Conservation (phyloP, 768 basidiomycete species). For the Mycena galericulata region DNA sequence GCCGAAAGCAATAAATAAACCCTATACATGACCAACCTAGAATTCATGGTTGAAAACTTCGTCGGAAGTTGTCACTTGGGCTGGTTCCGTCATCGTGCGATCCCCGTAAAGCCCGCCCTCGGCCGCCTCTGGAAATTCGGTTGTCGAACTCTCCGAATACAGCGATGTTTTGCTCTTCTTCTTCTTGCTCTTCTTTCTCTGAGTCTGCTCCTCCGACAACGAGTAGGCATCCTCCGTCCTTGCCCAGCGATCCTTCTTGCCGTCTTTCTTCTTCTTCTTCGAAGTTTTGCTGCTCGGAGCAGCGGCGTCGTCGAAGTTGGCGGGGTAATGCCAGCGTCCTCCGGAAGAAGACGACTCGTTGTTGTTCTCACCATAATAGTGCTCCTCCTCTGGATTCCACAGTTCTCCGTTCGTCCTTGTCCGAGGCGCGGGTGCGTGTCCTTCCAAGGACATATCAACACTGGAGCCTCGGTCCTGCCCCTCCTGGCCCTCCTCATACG, state of each 20-base stretch:
- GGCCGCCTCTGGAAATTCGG: slow-evolving; percentile 78
- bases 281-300: slow-evolving; percentile 52
- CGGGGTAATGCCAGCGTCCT: slow-evolving; percentile 87
- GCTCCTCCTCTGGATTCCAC: slow-evolving; percentile 83
- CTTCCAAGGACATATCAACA: slow-evolving; percentile 51
- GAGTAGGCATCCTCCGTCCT: slow-evolving; percentile 88
- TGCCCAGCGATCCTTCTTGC: slow-evolving; percentile 91
- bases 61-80: slow-evolving; percentile 45
- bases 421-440: slow-evolving; percentile 44
- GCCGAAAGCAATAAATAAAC: too few species aligned
- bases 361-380: slow-evolving; percentile 69
- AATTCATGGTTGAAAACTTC: slow-evolving; percentile 78
- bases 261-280: slow-evolving; percentile 74
- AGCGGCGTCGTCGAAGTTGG: slow-evolving; percentile 80
- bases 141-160: slow-evolving; percentile 51
- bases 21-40: slow-evolving; percentile 40
- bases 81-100: slow-evolving; percentile 35
- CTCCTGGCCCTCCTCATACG: slow-evolving; percentile 85
- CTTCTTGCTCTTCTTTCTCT: slow-evolving; percentile 71
- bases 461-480: slow-evolving; percentile 61
- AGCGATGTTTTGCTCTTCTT: slow-evolving; percentile 61
- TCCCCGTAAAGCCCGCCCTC: slow-evolving; percentile 76
- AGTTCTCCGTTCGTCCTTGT: slow-evolving; percentile 64
- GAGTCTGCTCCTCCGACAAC: slow-evolving; percentile 57
- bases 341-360: slow-evolving; percentile 54